Evolutionary conservation across 257 asterid species (phyloP).

Genomic region (Verbena officinalis): DNA sequence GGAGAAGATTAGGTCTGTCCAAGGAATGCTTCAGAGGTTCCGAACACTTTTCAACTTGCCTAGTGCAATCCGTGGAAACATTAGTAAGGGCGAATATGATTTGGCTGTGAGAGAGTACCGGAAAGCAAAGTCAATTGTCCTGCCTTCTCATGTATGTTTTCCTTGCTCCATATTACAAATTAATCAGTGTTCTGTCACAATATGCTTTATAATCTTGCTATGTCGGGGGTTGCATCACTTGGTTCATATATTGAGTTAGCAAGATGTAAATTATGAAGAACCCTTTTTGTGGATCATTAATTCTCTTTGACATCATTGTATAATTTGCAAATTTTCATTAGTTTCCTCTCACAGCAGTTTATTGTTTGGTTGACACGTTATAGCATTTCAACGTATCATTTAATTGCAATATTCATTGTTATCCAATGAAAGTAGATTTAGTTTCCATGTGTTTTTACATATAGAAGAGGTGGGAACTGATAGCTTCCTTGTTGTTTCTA

Average conservation of each 20-base stretch:
- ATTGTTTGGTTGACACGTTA: background rate
- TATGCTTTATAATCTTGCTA: slow-evolving; percentile 11
- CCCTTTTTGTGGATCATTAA: background rate
- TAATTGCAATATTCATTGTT: slow-evolving; percentile 9
- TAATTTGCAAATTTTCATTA: too few relatives aligned
- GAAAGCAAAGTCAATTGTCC: slow-evolving; percentile 97
- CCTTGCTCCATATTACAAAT: slow-evolving; percentile 20
- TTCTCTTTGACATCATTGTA: background rate
- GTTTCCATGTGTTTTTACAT: background rate
- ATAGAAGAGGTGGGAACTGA: slow-evolving; percentile 12
- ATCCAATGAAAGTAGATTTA: slow-evolving; percentile 13
- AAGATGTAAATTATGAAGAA: slow-evolving; percentile 10
- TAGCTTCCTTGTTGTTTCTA: slow-evolving; percentile 6
- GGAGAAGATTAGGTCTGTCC: slow-evolving; percentile 96
- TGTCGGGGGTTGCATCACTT: too few relatives aligned
- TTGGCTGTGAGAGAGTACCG: slow-evolving; percentile 98
- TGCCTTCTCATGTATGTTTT: slow-evolving; percentile 90
- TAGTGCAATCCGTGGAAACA: slow-evolving; percentile 92
- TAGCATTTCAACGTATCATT: slow-evolving; percentile 7
- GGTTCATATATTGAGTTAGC: too few relatives aligned
- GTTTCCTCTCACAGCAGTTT: background rate
- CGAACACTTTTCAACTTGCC: slow-evolving; percentile 97
- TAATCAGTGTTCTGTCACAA: background rate
- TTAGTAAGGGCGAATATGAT: slow-evolving; percentile 96
- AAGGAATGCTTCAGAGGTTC: slow-evolving; percentile 98